Conservation (phyloP, 2,329 filamentous ascomycete genomes). For the Tolypocladium guangdongense region DNA sequence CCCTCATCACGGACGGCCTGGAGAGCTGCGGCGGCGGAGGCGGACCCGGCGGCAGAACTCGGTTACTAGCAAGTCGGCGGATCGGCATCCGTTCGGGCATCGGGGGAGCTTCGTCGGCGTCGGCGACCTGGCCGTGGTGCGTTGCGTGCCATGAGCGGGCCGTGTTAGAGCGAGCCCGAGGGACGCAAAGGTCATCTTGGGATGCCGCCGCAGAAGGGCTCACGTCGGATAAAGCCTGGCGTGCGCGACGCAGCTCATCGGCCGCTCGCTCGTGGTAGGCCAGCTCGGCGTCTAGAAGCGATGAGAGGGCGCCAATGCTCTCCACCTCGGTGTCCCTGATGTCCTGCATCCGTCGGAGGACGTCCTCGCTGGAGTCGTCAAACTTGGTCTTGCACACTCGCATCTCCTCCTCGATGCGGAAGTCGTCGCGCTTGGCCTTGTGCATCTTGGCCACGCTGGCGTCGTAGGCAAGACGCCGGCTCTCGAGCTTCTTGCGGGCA, state of each 20-base stretch:
- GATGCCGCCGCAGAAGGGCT: constrained; percentile 4
- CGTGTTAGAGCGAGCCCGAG: constrained; percentile 36
- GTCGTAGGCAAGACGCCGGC: constrained; percentile 79
- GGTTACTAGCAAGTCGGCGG: constrained; percentile 24
- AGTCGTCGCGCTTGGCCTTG: constrained; percentile 89
- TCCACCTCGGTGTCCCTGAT: constrained; percentile 88
- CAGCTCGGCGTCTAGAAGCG: constrained; percentile 80
- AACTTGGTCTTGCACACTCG: constrained; percentile 89
- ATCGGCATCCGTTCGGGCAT: constrained; percentile 31
- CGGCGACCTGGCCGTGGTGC: constrained; percentile 17
- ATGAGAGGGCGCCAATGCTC: constrained; percentile 65
- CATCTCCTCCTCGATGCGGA: constrained; percentile 84
- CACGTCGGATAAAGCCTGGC: constrained; percentile 32
- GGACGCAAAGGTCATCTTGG: constrained; percentile 10
- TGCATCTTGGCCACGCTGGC: constrained; percentile 82
- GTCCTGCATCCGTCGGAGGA: constrained; percentile 85
- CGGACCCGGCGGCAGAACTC: constrained; percentile 13
- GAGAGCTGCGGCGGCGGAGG: constrained; percentile 23
- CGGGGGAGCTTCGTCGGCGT: constrained; percentile 13
- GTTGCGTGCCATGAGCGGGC: constrained; percentile 33
- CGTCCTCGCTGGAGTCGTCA: constrained; percentile 89
- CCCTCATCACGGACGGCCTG: constrained; percentile 23
- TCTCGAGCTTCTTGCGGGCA: constrained; percentile 90
- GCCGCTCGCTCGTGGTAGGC: constrained; percentile 85
- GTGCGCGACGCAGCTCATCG: constrained; percentile 59